phyloP scores from a whole-genome alignment of 768 basidiomycete genomes.

The Suillus clintonianus region DNA sequence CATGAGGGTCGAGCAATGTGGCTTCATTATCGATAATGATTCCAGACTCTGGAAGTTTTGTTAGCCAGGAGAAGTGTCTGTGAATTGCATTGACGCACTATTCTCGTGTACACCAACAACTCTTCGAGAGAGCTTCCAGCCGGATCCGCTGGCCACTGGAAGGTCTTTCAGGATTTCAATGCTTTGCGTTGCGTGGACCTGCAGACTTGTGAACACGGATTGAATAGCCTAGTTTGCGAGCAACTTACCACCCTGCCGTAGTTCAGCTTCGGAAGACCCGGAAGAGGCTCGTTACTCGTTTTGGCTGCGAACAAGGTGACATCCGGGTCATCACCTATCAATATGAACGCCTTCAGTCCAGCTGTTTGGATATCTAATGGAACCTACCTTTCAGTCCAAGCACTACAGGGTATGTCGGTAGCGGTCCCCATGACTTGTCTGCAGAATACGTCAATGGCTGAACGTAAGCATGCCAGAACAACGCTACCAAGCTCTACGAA shows the following conservation, averaged over 20 bases:
- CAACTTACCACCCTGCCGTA: slow-evolving; percentile 65
- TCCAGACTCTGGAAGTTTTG: slow-evolving; percentile 57
- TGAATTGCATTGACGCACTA: slow-evolving; percentile 47
- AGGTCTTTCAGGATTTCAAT: slow-evolving; percentile 81
- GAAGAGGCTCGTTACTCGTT: slow-evolving; percentile 40
- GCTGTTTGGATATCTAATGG: background rate
- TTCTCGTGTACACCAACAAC: slow-evolving; percentile 79
- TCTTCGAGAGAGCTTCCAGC: slow-evolving; percentile 73
- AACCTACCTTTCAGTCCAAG: slow-evolving; percentile 64
- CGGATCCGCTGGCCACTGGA: slow-evolving; percentile 72
- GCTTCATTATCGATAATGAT: slow-evolving; percentile 71
- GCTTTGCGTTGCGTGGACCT: slow-evolving; percentile 81
- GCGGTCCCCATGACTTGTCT: slow-evolving; percentile 72
- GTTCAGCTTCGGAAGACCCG: slow-evolving; percentile 72
- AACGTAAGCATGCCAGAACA: background rate
- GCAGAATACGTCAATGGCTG: background rate
- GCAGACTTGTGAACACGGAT: background rate
- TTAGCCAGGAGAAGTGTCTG: background rate
- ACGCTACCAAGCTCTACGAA: slow-evolving; percentile 52
- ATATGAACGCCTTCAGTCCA: background rate
- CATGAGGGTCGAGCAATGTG: slow-evolving; percentile 61
- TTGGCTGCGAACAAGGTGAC: slow-evolving; percentile 67
- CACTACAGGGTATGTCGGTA: slow-evolving; percentile 87
- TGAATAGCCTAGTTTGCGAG: background rate
- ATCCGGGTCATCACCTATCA: slow-evolving; percentile 57